Base-by-base conservation (phyloP, 1,284 basidiomycete genomes). In the Malassezia yamatoensis region DNA sequence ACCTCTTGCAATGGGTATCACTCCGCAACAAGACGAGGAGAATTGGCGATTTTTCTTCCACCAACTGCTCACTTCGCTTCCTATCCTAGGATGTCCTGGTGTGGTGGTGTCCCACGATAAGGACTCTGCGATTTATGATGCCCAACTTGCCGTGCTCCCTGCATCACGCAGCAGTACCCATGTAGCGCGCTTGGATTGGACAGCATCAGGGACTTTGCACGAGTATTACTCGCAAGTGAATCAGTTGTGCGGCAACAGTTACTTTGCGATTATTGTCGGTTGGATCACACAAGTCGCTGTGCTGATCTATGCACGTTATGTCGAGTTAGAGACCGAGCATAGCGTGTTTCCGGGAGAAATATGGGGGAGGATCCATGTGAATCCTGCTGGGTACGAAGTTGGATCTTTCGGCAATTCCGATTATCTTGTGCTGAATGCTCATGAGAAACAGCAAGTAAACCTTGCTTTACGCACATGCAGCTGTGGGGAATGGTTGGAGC, bases 21-120 rank as follows among this genome's bases (percentile, higher is more conserved):
- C 51, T 13, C 45, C 55, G 5, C 45, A 24, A 4, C 50, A 51
- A 10, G 55, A 58, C 46, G 55, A 58, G 42, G 55, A 58, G 5
- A 58, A 58, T 38, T 58, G 55, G 55, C 51, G 55, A 15, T 58
- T 58, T 45, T 53, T 58, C n/a, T 53, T 58, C 35, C 55, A 58
- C 15, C 55, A 58, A 41, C 24, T 58, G 13, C 40, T 58, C 24
- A 40, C 55, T 1, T 45, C 44, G 8, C 21, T 58, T 40, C 55
- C 55, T 6, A 53, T 58, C 20, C 36, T 58, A 18, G 50, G 55
- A 5, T 58, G 50, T 32, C 45, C 55, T 2, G 50, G 55, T 21
- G 38, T 53, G 24, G 46, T 44, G n/a, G 34, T 58, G 24, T 35
- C 55, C 2, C 46, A 53, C 36, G 20, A 21, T 3, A 52, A 52